Evolutionary conservation across 2,329 filamentous ascomycete genomes (phyloP).

Genomic region (Fusarium sublunatum): DNA sequence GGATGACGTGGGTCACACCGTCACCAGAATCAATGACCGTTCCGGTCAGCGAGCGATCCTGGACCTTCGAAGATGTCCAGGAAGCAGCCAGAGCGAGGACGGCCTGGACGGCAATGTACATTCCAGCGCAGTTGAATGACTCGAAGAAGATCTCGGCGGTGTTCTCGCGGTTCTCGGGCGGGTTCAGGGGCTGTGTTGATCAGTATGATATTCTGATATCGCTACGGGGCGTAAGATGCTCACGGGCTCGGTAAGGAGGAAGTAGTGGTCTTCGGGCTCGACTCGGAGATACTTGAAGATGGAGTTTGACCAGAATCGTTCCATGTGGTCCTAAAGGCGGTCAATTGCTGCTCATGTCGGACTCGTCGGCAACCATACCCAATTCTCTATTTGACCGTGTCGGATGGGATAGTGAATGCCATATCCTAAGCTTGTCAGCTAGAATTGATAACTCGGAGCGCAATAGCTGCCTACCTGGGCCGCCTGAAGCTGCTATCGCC

Average conservation of each 20-base stretch:
- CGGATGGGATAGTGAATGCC: constrained; percentile 97
- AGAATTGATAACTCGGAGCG: constrained; percentile 7
- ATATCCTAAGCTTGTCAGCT: constrained; percentile 71
- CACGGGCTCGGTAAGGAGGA: constrained; percentile 96
- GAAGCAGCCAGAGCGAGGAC: constrained; percentile 96
- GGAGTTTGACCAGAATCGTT: constrained; percentile 99
- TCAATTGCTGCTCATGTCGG: constrained; percentile 41
- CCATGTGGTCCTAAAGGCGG: constrained; percentile 87
- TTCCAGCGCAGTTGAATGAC: constrained; percentile 98
- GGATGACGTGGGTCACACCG: constrained; percentile 98
- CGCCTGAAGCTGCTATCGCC: constrained; percentile 83
- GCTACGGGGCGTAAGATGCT: constrained; percentile 47
- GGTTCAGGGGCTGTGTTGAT: constrained; percentile 82
- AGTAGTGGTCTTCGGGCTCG: constrained; percentile 98
- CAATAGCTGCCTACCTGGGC: constrained; percentile 71
- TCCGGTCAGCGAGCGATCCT: constrained; percentile 93
- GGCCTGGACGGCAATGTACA: constrained; percentile 98
- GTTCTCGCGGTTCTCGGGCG: constrained; percentile 98
- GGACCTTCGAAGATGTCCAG: constrained; percentile 98
- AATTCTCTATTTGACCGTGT: constrained; percentile 98
- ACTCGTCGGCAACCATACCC: constrained; percentile 68
- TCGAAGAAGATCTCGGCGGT: constrained; percentile 99
- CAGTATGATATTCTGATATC: constrained; percentile 23
- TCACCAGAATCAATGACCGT: constrained; percentile 99
- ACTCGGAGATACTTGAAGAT: constrained; percentile 99